Evolutionary conservation across 768 basidiomycete species (phyloP).

Genomic region (Auricularia cornea): DNA sequence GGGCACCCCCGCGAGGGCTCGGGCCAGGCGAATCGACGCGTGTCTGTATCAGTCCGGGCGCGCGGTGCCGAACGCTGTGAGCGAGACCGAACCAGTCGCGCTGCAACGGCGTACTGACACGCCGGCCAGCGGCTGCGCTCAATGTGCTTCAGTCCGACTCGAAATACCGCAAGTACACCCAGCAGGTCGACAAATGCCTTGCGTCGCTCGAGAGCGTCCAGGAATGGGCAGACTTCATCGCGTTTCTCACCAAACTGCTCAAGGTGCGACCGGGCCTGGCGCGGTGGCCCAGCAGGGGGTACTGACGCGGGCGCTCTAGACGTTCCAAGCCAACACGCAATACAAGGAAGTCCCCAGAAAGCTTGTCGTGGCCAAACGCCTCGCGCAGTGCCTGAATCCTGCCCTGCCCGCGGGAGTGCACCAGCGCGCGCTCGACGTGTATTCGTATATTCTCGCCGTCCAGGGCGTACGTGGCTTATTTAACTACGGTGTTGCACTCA

Average conservation of each 20-base stretch:
- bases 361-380: constrained; percentile 85
- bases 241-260: constrained; percentile 87
- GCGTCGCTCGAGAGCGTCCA: constrained; percentile 92
- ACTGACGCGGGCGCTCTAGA: constrained; percentile 35
- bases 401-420: constrained; percentile 95
- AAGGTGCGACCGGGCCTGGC: constrained; percentile 48
- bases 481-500: neutral
- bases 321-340: constrained; percentile 86
- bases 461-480: constrained; percentile 58
- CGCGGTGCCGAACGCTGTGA: neutral
- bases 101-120: neutral
- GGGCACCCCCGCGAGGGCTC: neutral
- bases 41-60: neutral
- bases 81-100: neutral
- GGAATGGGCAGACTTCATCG: constrained; percentile 99
- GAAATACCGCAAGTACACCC: constrained; percentile 88
- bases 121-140: neutral
- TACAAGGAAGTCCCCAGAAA: constrained; percentile 97
- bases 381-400: constrained; percentile 96
- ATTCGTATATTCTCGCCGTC: constrained; percentile 82
- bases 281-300: neutral
- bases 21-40: neutral
- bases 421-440: constrained; percentile 92
- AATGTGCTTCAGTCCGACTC: constrained; percentile 48
- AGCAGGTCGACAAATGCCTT: constrained; percentile 87